A percentile compares a stretch with the other conserved stretches of the same genome.
phyloP scores from a whole-genome alignment of 1,284 basidiomycete species.

The Cutaneotrichosporon sp. region DNA sequence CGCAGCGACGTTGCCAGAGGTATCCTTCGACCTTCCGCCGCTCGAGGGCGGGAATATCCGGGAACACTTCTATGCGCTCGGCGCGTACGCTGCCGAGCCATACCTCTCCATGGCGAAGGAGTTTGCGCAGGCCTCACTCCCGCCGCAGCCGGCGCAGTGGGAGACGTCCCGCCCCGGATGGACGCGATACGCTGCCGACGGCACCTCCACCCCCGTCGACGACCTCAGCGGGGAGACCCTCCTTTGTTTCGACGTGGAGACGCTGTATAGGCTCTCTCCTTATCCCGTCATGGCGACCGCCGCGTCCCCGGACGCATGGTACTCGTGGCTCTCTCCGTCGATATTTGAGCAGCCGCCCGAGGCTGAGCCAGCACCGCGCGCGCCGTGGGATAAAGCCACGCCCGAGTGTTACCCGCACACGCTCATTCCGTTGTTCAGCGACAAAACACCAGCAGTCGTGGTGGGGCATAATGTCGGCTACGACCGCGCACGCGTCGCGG shows the following conservation, averaged over 20 bases:
- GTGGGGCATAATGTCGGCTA: constrained; percentile 96
- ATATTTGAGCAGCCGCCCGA: constrained; percentile 56
- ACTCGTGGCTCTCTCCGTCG: constrained; percentile 94
- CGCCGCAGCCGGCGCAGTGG: constrained; percentile 64
- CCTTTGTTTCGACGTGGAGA: constrained; percentile 86
- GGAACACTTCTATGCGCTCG: constrained; percentile 85
- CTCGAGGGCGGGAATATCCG: constrained; percentile 77
- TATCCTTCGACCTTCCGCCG: constrained; percentile 72
- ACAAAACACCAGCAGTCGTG: constrained; percentile 57
- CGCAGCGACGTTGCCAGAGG: constrained; percentile 72
- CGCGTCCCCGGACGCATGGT: constrained; percentile 78
- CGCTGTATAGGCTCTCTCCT: constrained; percentile 73
- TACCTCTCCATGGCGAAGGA: constrained; percentile 70
- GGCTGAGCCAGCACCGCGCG: constrained; percentile 6
- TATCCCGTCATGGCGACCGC: constrained; percentile 89
- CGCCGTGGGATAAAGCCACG: constrained; percentile 28
- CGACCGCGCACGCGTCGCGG: constrained; percentile 74
- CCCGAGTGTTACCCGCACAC: constrained; percentile 27
- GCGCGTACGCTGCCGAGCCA: constrained; percentile 66
- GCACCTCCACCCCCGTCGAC: constrained; percentile 28
- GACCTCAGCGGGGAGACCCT: constrained; percentile 63
- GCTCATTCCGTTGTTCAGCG: constrained; percentile 39
- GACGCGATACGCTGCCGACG: constrained; percentile 65
- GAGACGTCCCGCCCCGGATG: constrained; percentile 70
- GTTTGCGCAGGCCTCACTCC: constrained; percentile 57